Evolutionary conservation across 352 stramenopile genomes (phyloP), one percentile per base, ranked within the genome.

Genomic region (Phytopythium oedochilum): DNA sequence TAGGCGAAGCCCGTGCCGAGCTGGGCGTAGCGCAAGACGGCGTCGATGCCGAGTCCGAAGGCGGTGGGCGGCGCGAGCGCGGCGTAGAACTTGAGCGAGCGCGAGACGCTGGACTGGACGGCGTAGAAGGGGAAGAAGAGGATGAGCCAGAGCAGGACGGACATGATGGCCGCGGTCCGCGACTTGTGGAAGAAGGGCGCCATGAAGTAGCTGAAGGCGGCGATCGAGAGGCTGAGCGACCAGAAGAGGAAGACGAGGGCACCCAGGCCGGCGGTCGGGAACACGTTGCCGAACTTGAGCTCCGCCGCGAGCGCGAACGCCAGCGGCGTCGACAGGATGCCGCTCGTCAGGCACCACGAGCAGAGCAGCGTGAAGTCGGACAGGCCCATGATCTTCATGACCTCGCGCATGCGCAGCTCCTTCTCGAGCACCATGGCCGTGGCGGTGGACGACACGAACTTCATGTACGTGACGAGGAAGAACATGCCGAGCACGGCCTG

Each of bases 311-410:
- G 71, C 4, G 62, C 63, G 53, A 86, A 74, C 3, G 75, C 62
- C 26, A 84, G 48, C 9, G 66, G 68, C n/a, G 82, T 78, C 29
- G 76, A 72, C 14, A 89, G 45, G 8, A 86, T 31, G 3, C 61
- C 57, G 12, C 59, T 80, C 9, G 78, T 87, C 15, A 82, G 45
- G n/a, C 68, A 67, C 78, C 79, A 89, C 10, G 81, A 88, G n/a
- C 59, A 59, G 25, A 89, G 70, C 40, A 92, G 61, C 25, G 77
- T 83, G 28, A 58, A 44, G 50, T 86, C 80, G 4, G 75, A 80
- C 1, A 92, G 59, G 0, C 86, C 86, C 81, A 92, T 92, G 61
- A 89, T 92, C 70, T 86, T 87, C 77, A 95, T 89, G 39, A 92
- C 70, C 45, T 92, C 78, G 10, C 82, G 78, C 32, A 94, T 71